Evolutionary conservation across 2,329 filamentous ascomycete species (phyloP).

Genomic region (Phaeosphaeriaceae sp.): DNA sequence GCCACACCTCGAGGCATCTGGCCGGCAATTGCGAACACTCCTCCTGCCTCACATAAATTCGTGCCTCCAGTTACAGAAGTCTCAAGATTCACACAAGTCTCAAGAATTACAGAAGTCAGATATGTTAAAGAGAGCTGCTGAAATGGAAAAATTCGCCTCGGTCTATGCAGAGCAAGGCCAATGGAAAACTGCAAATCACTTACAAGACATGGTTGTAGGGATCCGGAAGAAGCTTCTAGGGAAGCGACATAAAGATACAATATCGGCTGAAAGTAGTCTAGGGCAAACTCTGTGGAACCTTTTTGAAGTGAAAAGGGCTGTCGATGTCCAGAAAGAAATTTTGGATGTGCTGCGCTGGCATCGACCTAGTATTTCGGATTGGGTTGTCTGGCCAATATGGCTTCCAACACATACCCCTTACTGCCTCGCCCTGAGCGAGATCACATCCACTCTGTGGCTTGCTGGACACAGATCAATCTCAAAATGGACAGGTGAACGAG

Average conservation of each 20-base stretch:
- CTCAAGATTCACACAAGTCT: constrained; percentile 16
- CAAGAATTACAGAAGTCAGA: constrained; percentile 5
- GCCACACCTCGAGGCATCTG: constrained; percentile 19
- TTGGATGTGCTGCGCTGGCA: constrained; percentile 13
- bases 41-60: constrained; percentile 21
- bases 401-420: constrained; percentile 23
- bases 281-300: constrained; percentile 16
- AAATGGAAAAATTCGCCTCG: constrained; percentile 24
- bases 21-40: constrained; percentile 26
- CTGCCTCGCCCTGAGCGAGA: constrained; percentile 23
- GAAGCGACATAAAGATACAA: constrained; percentile 28
- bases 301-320: too few relatives aligned
- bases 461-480: constrained; percentile 17
- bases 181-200: constrained; percentile 26
- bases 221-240: constrained; percentile 26
- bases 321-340: constrained; percentile 18
- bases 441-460: constrained; percentile 27
- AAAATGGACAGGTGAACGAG: constrained; percentile 1
- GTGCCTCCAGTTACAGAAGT: constrained; percentile 17
- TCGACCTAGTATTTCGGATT: constrained; percentile 12
- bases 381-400: constrained; percentile 15
- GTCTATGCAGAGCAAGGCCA: constrained; percentile 22
- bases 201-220: constrained; percentile 29
- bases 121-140: constrained; percentile 26
- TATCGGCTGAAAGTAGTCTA: constrained; percentile 33